Conservation (phyloP, 257 asterid genomes). For the Gentiana dahurica region DNA sequence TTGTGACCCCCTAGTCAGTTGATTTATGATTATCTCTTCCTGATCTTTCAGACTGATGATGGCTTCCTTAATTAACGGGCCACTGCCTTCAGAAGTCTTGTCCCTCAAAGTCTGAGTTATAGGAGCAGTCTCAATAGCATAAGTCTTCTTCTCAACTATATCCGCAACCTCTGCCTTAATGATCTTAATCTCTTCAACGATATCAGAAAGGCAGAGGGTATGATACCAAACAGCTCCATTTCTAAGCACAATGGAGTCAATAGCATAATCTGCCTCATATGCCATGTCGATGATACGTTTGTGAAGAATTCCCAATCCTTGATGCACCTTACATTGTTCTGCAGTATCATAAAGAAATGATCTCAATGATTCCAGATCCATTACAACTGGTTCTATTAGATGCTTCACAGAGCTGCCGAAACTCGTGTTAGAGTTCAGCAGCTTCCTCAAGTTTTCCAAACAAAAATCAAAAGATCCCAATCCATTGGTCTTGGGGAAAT, state of each 20-base stretch:
- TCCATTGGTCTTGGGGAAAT: slow-evolving; percentile 2
- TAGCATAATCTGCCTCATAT: slow-evolving; percentile 4
- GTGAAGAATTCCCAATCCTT: not conserved
- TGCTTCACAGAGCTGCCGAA: not conserved
- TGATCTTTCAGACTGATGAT: slow-evolving; percentile 7
- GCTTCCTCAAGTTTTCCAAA: not conserved
- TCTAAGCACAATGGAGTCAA: slow-evolving; percentile 1
- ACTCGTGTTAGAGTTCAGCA: not conserved
- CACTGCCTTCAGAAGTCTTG: not conserved
- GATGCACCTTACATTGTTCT: no score
- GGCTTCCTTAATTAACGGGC: not conserved
- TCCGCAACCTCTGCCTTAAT: not conserved
- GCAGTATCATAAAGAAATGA: no score
- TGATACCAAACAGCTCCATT: not conserved
- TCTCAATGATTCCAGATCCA: no score
- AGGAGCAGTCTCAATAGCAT: not conserved
- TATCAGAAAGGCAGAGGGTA: not conserved
- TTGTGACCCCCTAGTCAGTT: not conserved
- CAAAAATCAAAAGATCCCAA: not conserved
- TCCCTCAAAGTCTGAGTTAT: not conserved
- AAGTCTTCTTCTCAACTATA: not conserved
- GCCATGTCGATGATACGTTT: not conserved
- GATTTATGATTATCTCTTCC: not conserved
- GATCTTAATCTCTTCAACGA: not conserved
- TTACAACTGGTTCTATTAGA: not conserved